phyloP scores from a whole-genome alignment of 73 alveolate genomes.

The Uronychia setigera region DNA sequence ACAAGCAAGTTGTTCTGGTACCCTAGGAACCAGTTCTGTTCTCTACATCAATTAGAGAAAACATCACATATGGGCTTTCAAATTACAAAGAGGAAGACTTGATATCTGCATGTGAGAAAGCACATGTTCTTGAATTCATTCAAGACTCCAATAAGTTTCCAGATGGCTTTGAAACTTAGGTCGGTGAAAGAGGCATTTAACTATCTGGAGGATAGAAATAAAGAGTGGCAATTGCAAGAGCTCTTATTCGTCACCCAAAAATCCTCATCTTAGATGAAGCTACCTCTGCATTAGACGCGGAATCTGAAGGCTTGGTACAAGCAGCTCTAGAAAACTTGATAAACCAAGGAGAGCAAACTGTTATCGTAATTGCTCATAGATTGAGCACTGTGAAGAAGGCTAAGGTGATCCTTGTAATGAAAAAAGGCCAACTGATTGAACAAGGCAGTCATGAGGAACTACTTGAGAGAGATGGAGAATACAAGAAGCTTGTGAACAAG shows the following conservation, averaged over 20 bases:
- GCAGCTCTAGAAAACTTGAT: constrained; percentile 21
- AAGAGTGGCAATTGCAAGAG: constrained; percentile 64
- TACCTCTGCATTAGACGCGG: constrained; percentile 42
- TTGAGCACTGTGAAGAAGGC: constrained; percentile 76
- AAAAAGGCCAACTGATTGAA: constrained; percentile 73
- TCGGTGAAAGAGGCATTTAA: constrained; percentile 84
- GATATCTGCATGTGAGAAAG: constrained; percentile 44
- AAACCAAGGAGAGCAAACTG: constrained; percentile 17
- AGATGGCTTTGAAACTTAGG: constrained; percentile 72
- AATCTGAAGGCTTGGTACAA: constrained; percentile 14
- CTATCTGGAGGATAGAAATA: constrained; percentile 74
- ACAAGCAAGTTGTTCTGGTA: constrained; percentile 46
- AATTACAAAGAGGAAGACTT: constrained; percentile 37
- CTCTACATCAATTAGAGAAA: constrained; percentile 57
- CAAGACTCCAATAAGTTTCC: constrained; percentile 76
- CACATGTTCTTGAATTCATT: constrained; percentile 63
- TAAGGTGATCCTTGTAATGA: constrained; percentile 68
- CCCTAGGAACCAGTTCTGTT: constrained; percentile 61
- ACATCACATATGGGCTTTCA: constrained; percentile 54
- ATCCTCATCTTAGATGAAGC: constrained; percentile 63
- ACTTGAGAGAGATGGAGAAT: constrained; percentile 65
- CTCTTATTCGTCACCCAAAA: constrained; percentile 59
- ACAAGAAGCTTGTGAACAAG: constrained; percentile 52
- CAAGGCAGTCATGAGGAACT: constrained; percentile 70
- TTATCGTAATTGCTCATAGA: constrained; percentile 80